Conservation (phyloP, 1,139 yeast species). For the Yamadazyma epiphylla region DNA sequence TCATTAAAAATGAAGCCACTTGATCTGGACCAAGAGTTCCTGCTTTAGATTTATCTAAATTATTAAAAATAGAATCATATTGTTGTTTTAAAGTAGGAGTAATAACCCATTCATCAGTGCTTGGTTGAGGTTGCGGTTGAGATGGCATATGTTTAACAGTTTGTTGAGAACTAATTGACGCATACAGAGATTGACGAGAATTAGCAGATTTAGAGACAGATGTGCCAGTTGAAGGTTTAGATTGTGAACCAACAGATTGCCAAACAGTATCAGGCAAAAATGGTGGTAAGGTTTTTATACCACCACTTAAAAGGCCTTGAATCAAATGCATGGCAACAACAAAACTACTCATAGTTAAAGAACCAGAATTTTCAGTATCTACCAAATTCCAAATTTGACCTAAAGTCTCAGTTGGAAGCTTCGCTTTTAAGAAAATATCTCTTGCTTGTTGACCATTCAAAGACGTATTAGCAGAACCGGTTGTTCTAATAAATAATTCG, state of each 20-base stretch:
- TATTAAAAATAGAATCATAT: constrained; percentile 73
- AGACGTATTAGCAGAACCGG: constrained; percentile 45
- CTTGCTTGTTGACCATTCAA: constrained; percentile 77
- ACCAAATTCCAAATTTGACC: constrained; percentile 90
- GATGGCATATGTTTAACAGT: constrained; percentile 30
- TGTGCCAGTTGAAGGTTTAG: constrained; percentile 5
- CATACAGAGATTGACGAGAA: constrained; percentile 37
- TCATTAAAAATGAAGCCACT: constrained; percentile 85
- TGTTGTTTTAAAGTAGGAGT: constrained; percentile 69
- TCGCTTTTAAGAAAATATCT: constrained; percentile 83
- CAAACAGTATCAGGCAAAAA: constrained; percentile 65
- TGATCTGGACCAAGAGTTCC: constrained; percentile 74
- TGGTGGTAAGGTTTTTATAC: constrained; percentile 64
- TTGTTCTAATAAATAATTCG: constrained; percentile 70
- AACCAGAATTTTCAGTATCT: constrained; percentile 72
- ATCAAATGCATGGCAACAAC: constrained; percentile 94
- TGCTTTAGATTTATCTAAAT: constrained; percentile 60
- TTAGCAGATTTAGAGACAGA: constrained; percentile 3
- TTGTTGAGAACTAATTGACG: constrained; percentile 53
- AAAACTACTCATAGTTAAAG: constrained; percentile 68
- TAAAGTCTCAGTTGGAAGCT: constrained; percentile 66
- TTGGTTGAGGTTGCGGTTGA: constrained; percentile 9
- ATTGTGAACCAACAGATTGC: constrained; percentile 41
- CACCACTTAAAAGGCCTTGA: constrained; percentile 72
- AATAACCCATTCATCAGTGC: constrained; percentile 57